These are phyloP conservation scores for Dactylellina leptospora DNA, from an alignment of 2,329 filamentous ascomycete genomes.

Conservation along the genomic window DNA sequence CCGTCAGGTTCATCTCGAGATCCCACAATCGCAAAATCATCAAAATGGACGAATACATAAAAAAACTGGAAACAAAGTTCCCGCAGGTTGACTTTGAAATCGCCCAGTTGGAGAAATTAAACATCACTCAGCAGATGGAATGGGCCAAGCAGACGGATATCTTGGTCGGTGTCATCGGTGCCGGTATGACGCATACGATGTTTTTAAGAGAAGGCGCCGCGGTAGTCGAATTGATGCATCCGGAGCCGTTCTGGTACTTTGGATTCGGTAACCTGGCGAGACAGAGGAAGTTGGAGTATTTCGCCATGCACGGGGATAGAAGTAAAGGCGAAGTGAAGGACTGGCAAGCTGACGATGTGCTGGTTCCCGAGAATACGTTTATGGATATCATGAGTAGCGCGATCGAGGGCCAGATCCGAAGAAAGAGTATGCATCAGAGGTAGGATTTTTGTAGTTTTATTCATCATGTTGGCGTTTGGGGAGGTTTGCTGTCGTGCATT, in stretches of 20 bases:
- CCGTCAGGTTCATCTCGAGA: conserved; percentile 55
- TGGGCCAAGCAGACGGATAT: conserved; percentile 55
- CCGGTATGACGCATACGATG: conserved; percentile 56
- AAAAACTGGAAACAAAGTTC: conserved; percentile 40
- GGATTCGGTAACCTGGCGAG: conserved; percentile 36
- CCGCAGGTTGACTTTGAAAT: conserved; percentile 53
- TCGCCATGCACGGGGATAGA: conserved; percentile 14
- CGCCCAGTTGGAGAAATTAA: conserved; percentile 54
- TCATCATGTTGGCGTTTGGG: too few relatives aligned
- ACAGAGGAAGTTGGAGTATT: conserved; percentile 19
- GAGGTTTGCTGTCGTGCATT: too few relatives aligned
- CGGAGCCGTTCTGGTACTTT: conserved; percentile 26
- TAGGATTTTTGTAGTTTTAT: too few relatives aligned
- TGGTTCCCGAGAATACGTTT: conserved; percentile 16
- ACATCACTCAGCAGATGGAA: conserved; percentile 55
- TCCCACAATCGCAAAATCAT: conserved; percentile 54
- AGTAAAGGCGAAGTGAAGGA: conserved; percentile 3
- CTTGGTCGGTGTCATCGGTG: conserved; percentile 56
- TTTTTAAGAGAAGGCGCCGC: conserved; percentile 48
- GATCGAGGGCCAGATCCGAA: conserved; percentile 10
- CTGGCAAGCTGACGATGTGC: conserved; percentile 34
- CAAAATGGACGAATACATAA: conserved; percentile 45
- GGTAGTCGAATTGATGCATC: conserved; percentile 32
- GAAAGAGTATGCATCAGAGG: not conserved
- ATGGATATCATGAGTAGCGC: conserved; percentile 19